Base-by-base conservation (phyloP, 1,139 yeast genomes). In the Pneumocystis jirovecii region DNA sequence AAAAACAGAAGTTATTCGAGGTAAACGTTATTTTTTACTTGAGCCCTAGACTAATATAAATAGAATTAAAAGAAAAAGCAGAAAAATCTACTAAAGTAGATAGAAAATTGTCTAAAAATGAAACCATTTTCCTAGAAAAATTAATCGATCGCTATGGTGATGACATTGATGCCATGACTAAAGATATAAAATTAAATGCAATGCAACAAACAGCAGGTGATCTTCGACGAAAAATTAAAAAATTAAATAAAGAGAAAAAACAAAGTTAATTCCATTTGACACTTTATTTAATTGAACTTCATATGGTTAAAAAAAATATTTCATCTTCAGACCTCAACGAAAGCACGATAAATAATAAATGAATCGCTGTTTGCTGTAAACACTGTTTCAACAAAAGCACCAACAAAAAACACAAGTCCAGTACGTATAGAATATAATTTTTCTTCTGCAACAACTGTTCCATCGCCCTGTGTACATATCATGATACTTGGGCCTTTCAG, bases 401-500 rank as follows among this genome's bases (percentile, higher is more conserved):
- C 93, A 71, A 90, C 84, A 75, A 89, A 93, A 76, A 82, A 89
- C 39, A 90, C 93, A 72, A 79, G 85, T 64, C 98, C 98, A 63
- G 85, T 81, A 64, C 76, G 74, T 62, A 82, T 73, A 35, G 76
- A 73, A 61, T 74, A 73, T 40, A 78, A 80, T 40, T 77, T 82
- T 8, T 61, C 50, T 25, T 66, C 66, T 50, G 78, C 79, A 69
- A 79, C 76, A 67, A 86, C 74, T 64, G 75, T 72, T 69, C 97
- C 98, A 19, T 75, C 75, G 68, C 98, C 98, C 69, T 85, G 83
- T 63, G 97, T 89, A 68, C 86, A 83, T 68, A 93, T 87, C 67
- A 90, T 75, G 70, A 95, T 86, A 62, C 96, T 88, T 70, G 98
- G 97, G 62, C 98, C 98, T 60, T 83, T 78, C 64, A 93, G 79